Conservation (phyloP, 495 filamentous ascomycete species). For the Podospora conica region DNA sequence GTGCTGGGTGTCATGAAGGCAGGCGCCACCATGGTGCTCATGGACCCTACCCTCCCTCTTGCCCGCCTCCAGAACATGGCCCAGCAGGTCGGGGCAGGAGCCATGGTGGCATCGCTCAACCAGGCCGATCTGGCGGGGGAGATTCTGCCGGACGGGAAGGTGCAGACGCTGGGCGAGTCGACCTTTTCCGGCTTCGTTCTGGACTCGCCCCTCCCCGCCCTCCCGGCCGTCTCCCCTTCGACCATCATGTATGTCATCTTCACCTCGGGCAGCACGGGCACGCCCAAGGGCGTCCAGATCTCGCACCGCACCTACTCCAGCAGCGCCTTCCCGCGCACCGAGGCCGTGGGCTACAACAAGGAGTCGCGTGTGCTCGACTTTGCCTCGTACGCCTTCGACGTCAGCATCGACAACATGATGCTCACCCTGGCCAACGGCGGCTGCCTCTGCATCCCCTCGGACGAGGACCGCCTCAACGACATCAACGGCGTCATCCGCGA, state of each 20-base stretch:
- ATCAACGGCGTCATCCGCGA: constrained; percentile 28
- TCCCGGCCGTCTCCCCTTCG: constrained; percentile 6
- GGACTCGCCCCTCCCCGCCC: background rate
- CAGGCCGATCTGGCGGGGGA: constrained; percentile 6
- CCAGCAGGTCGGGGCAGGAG: constrained; percentile 27
- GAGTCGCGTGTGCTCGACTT: constrained; percentile 50
- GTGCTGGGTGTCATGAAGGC: constrained; percentile 47
- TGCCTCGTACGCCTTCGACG: constrained; percentile 55
- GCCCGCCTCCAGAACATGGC: constrained; percentile 39
- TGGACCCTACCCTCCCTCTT: constrained; percentile 52
- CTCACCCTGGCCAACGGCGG: constrained; percentile 43
- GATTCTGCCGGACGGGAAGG: constrained; percentile 14
- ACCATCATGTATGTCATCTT: constrained; percentile 46
- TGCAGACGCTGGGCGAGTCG: background rate
- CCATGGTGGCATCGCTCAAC: constrained; percentile 12
- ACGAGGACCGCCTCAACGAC: constrained; percentile 23
- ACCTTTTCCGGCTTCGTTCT: background rate
- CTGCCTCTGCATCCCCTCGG: constrained; percentile 34
- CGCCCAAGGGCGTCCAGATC: constrained; percentile 42
- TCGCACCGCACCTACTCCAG: constrained; percentile 38
- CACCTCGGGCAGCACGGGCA: constrained; percentile 56
- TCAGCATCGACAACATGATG: constrained; percentile 50
- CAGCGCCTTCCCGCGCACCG: constrained; percentile 17
- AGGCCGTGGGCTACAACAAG: constrained; percentile 8
- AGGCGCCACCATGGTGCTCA: constrained; percentile 44